Percentiles rank a stretch among this genome's conserved stretches.
Evolutionary conservation across 2,329 filamentous ascomycete species (phyloP).

Genomic region (Arthrobotrys musiformis): DNA sequence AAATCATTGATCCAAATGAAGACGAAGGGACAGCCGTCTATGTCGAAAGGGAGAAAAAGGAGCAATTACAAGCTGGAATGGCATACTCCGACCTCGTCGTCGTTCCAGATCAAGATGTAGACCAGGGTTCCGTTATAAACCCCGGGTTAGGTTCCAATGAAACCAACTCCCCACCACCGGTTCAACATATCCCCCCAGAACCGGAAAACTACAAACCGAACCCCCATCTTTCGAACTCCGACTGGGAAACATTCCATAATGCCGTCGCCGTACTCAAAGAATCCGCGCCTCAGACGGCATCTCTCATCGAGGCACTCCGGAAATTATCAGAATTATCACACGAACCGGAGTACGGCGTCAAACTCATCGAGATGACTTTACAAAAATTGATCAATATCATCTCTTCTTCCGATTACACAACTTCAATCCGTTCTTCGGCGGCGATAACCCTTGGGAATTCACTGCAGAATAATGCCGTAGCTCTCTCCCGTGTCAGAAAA

Average conservation of each 20-base stretch:
- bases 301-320: conserved; percentile 63
- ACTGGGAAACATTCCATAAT: conserved; percentile 65
- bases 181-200: conserved; percentile 59
- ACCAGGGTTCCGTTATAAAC: conserved; percentile 51
- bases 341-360: conserved; percentile 76
- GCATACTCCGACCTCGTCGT: conserved; percentile 67
- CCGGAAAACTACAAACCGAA: conserved; percentile 65
- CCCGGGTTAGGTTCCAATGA: conserved; percentile 34
- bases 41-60: conserved; percentile 35
- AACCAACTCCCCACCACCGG: conserved; percentile 52
- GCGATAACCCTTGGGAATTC: conserved; percentile 70
- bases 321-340: conserved; percentile 73
- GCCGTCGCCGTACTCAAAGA: conserved; percentile 68
- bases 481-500: conserved; percentile 63
- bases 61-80: conserved; percentile 6
- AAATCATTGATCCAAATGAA: conserved; percentile 70
- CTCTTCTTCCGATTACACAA: conserved; percentile 58
- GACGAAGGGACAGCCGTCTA: conserved; percentile 63
- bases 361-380: conserved; percentile 70
- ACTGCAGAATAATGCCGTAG: conserved; percentile 74
- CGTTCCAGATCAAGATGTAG: conserved; percentile 64
- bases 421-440: conserved; percentile 64
- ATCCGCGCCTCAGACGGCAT: conserved; percentile 57
- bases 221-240: conserved; percentile 60
- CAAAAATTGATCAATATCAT: conserved; percentile 71